A percentile compares a stretch with the other conserved stretches of the same genome.
Evolutionary conservation across 2,329 filamentous ascomycete genomes (phyloP).

Genomic region (Penicillium vulpinum): DNA sequence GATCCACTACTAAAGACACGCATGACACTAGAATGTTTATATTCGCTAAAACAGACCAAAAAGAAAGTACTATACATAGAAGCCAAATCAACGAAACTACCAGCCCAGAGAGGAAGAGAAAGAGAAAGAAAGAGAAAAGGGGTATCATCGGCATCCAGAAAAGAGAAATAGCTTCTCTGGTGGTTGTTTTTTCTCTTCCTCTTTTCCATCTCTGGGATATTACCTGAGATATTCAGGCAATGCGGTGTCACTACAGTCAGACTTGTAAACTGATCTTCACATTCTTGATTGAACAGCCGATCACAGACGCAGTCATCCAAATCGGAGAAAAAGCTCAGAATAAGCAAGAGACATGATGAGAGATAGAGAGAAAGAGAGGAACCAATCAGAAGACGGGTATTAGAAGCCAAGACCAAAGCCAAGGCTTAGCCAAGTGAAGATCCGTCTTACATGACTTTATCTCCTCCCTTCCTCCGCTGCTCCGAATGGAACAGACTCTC

Average conservation of each 20-base stretch:
- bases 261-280: neutral
- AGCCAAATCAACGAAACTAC: conserved; percentile 6
- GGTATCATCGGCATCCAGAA: conserved; percentile 19
- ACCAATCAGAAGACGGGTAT: neutral
- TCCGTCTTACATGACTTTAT: conserved; percentile 18
- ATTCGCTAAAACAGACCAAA: conserved; percentile 19
- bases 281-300: neutral
- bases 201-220: neutral
- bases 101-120: conserved; percentile 7
- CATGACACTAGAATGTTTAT: conserved; percentile 2
- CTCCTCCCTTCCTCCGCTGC: conserved; percentile 22
- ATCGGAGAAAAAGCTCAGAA: conserved; percentile 1
- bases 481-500: conserved; percentile 70
- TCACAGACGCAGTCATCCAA: neutral
- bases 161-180: conserved; percentile 5
- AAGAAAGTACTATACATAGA: conserved; percentile 17
- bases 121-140: conserved; percentile 7
- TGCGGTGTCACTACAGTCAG: neutral
- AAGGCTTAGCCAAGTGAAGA: neutral
- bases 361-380: neutral
- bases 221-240: neutral
- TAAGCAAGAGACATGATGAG: neutral
- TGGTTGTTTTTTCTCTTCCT: conserved; percentile 7
- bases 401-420: neutral
- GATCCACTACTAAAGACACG: neutral